Percentiles rank a stretch among this genome's conserved stretches.
These are phyloP conservation scores for Aspergillus sp. DNA, from an alignment of 2,329 filamentous ascomycete species.

Conservation along the genomic window DNA sequence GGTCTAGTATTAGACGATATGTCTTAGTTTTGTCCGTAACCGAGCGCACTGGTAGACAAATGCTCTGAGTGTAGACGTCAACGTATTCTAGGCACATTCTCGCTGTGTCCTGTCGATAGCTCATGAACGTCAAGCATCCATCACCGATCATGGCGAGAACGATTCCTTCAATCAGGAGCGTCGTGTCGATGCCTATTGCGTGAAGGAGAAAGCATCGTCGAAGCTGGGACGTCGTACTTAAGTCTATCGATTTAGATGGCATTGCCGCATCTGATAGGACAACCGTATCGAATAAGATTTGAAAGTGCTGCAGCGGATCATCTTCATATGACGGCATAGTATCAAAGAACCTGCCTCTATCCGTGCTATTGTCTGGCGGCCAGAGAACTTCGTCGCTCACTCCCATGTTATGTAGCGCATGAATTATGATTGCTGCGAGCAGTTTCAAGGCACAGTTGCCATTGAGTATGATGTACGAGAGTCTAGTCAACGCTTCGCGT, in stretches of 20 bases:
- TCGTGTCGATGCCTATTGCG: constrained; percentile 4
- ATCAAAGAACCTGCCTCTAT: constrained; percentile 10
- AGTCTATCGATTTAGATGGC: background rate
- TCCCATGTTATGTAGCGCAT: constrained; percentile 10
- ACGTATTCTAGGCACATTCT: constrained; percentile 8
- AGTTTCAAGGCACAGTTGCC: constrained; percentile 21
- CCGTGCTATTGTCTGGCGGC: constrained; percentile 7
- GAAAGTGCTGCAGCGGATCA: constrained; percentile 11
- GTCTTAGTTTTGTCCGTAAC: background rate
- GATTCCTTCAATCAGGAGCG: background rate
- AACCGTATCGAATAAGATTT: constrained; percentile 6
- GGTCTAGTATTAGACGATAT: constrained; percentile 5
- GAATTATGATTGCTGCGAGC: constrained; percentile 24
- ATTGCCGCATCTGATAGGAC: background rate
- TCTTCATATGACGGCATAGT: background rate
- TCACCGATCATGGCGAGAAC: constrained; percentile 9
- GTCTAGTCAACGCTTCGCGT: background rate
- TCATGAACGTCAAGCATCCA: constrained; percentile 12
- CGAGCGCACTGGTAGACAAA: background rate
- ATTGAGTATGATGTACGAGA: constrained; percentile 13
- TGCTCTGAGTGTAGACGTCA: constrained; percentile 8
- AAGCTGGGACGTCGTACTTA: too few relatives aligned
- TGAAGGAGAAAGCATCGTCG: constrained; percentile 11
- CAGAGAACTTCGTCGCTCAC: constrained; percentile 9
- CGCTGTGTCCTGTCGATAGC: background rate